Base-by-base conservation (phyloP, 805 yeast genomes). In the Lipomyces japonicus region DNA sequence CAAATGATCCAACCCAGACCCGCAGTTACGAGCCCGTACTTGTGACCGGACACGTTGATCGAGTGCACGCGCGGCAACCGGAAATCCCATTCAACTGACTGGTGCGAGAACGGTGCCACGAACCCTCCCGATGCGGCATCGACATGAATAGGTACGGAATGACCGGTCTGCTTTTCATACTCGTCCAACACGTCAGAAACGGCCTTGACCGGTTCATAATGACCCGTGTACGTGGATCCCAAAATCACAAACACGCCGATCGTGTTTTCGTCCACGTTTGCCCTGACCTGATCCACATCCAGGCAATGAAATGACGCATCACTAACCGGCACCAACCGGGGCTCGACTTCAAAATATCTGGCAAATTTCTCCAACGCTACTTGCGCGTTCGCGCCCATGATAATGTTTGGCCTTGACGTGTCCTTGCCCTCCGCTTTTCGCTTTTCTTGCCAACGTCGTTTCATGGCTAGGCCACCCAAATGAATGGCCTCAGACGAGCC, bases 321-420 rank as follows among this genome's bases (percentile, higher is more conserved):
- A 22, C 75, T 72, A 25, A 87, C 87, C 12, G 84, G 82, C 51
- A 90, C 75, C 57, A 86, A 67, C 60, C 95, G 75, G 55, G 85
- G 78, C 65, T 89, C 96, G 41, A 89, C 96, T 61, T 89, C 96
- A 68, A 89, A 90, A 70, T 89, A 89, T 44, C 95, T 75, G 14
- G 96, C 96, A 70, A 90, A 90, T 71, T 89, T 89, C 70, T 89
- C 96, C 62, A 90, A 73, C 0, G 96, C 96, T 41, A 90, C 96
- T 70, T 89, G 97, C 47, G 91, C 93, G 68, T 91, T 86, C 30
- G 91, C 74, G 7, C 95, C 95, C 96, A 89, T 88, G 55, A 89
- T 70, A 63, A 89, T 86, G 68, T 89, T 89, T 49, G 96, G 97
- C 48, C 77, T 77, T 23, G 69, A 76, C 43, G 66, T 69, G 43